Conservation (phyloP, 768 basidiomycete species). For the Rossbeevera mucosa region DNA sequence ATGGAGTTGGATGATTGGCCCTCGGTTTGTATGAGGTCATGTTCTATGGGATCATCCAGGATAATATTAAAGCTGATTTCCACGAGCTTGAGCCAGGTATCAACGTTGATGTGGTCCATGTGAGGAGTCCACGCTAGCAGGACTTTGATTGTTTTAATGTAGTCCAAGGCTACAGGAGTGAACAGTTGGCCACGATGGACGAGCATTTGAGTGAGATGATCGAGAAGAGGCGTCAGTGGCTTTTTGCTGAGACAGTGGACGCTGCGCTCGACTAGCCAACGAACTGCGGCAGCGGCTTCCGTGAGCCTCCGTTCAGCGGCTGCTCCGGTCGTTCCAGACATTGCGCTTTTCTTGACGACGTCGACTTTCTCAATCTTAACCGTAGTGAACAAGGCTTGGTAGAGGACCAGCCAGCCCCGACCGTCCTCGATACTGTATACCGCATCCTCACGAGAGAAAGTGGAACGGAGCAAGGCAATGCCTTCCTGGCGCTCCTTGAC, state of each 20-base stretch:
- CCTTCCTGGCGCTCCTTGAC: constrained; percentile 69
- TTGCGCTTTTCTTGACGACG: constrained; percentile 37
- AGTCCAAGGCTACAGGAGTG: constrained; percentile 67
- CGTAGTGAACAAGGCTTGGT: constrained; percentile 65
- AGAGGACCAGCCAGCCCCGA: constrained; percentile 60
- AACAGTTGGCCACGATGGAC: constrained; percentile 51
- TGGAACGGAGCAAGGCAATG: constrained; percentile 43
- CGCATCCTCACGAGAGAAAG: constrained; percentile 48
- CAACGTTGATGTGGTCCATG: constrained; percentile 65
- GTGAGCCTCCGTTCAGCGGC: constrained; percentile 57
- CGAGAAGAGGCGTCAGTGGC: constrained; percentile 52
- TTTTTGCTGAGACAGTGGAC: constrained; percentile 52
- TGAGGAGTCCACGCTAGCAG: constrained; percentile 69
- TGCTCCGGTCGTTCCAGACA: constrained; percentile 38
- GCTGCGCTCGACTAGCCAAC: constrained; percentile 68
- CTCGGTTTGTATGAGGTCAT: constrained; percentile 24
- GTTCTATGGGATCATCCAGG: constrained; percentile 51
- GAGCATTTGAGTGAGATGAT: constrained; percentile 61
- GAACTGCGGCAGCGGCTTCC: constrained; percentile 61
- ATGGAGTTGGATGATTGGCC: constrained; percentile 18
- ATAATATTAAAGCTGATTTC: constrained; percentile 75
- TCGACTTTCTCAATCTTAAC: constrained; percentile 60
- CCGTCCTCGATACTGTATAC: constrained; percentile 36
- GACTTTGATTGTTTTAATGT: constrained; percentile 69
- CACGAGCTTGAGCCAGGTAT: constrained; percentile 63